Base-by-base conservation (phyloP, 1,284 basidiomycete genomes). In the Pyrrhoderma lamaoense region DNA sequence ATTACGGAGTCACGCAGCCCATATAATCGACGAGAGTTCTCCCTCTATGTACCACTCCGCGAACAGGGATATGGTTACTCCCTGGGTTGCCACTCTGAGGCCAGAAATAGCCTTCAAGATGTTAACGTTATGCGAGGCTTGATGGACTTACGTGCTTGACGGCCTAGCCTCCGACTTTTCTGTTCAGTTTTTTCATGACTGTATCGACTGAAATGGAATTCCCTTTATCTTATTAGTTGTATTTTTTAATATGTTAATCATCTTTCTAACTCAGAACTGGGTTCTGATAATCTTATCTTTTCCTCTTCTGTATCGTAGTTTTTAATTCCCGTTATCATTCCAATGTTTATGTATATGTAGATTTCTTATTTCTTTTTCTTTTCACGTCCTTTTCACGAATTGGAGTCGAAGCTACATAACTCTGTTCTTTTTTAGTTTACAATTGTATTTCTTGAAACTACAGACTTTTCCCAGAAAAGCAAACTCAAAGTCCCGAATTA, bases 1-100 rank as follows among this genome's bases (percentile, higher is more conserved):
- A 22, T 45, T 19, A 11, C 42, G 34, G 44, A 27, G 19, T 21
- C 27, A 31, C 27, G 5, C 11, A 11, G 27, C 7, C 27, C 27
- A 13, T 46, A 52, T 37, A 40, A 46, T 7, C 51, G 51, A n/a
- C 21, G 51, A 35, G 51, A 52, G 22, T 52, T 52, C 39, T 45
- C 51, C 14, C 35, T 52, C 18, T 52, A 52, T 23, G 45, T 43
- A 9, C 51, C 51, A 18, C 42, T 47, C 45, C 39, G 19, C 9
- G 42, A 42, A 8, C 38, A 40, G 38, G 23, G 21, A 13, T 19
- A 11, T 34, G 11, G 27, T 31, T 31, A 31, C 27, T 16, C 14
- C 14, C n/a, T 27, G 7, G 35, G 48, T n/a, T 49, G 38, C 23
- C 25, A 42, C 8, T 38, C n/a, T 2, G n/a, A 42, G 18, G 31